Percentiles rank a stretch among this genome's conserved stretches.
phyloP scores from a whole-genome alignment of 2,329 filamentous ascomycete genomes.

The Alternaria postmessia region DNA sequence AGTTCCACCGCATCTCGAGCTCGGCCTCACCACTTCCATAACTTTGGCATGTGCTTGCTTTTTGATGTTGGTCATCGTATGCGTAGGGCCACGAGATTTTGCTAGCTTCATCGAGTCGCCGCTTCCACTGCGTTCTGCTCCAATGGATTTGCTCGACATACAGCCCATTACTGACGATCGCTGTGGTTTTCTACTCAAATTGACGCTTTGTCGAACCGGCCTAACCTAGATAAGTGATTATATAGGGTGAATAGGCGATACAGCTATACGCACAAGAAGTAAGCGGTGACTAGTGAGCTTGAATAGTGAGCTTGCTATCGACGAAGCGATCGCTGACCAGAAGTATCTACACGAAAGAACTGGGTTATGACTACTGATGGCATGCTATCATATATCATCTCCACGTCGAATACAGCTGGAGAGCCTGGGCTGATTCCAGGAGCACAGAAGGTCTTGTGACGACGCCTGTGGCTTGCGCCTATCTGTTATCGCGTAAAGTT shows the following conservation, averaged over 20 bases:
- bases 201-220: neutral
- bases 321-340: neutral
- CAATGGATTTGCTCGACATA: constrained; percentile 16
- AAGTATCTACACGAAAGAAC: neutral
- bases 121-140: neutral
- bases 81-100: neutral
- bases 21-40: neutral
- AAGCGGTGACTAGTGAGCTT: neutral
- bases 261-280: neutral
- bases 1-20: neutral
- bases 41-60: neutral
- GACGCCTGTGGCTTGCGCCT: constrained; percentile 2
- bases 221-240: neutral
- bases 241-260: neutral
- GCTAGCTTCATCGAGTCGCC: neutral
- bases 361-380: neutral
- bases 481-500: neutral
- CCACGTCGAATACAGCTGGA: neutral
- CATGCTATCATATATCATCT: neutral
- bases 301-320: neutral
- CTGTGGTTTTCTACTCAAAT: neutral
- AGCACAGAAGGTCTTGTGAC: constrained; percentile 4
- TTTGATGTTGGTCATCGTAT: neutral
- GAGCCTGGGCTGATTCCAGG: neutral
- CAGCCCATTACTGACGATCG: constrained; percentile 10